A percentile compares a stretch with the other conserved stretches of the same genome.
Evolutionary conservation across 345 rosid species (phyloP).

Genomic region (Heritiera fomes): DNA sequence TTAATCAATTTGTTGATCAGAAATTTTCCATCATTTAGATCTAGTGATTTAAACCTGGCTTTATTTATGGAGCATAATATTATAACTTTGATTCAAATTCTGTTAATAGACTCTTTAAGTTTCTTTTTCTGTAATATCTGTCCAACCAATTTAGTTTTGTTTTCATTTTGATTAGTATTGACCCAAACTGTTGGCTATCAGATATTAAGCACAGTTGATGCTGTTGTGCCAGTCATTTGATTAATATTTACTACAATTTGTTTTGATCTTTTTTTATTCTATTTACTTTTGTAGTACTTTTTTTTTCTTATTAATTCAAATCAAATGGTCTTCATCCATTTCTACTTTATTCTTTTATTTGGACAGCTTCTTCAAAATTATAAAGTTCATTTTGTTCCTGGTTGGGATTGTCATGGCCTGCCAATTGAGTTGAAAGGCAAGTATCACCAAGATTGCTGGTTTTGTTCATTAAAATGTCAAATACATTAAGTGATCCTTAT

Average conservation of each 20-base stretch:
- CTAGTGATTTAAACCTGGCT: background rate
- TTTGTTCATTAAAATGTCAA: slow-evolving; percentile 11
- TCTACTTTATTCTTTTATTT: slow-evolving; percentile 23
- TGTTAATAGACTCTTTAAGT: background rate
- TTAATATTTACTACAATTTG: background rate
- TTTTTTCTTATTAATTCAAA: slow-evolving; percentile 1
- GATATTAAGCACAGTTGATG: background rate
- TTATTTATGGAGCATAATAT: background rate
- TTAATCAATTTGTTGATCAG: background rate
- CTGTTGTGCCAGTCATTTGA: background rate
- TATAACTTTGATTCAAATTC: background rate
- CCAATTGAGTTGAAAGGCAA: slow-evolving; percentile 98
- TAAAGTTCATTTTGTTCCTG: slow-evolving; percentile 85
- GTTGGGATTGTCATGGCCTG: slow-evolving; percentile 99
- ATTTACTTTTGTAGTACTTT: background rate
- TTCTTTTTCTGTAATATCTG: background rate
- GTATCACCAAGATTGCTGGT: slow-evolving; percentile 28
- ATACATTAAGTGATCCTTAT: background rate
- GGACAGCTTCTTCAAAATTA: slow-evolving; percentile 82
- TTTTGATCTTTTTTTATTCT: background rate
- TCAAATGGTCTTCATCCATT: slow-evolving; percentile 20
- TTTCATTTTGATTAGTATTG: background rate
- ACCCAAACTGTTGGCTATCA: background rate
- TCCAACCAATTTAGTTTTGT: background rate
- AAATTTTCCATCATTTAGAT: background rate